These are phyloP conservation scores for Ceratobasidium sp. DNA, from an alignment of 1,284 basidiomycete species.

Conservation along the genomic window DNA sequence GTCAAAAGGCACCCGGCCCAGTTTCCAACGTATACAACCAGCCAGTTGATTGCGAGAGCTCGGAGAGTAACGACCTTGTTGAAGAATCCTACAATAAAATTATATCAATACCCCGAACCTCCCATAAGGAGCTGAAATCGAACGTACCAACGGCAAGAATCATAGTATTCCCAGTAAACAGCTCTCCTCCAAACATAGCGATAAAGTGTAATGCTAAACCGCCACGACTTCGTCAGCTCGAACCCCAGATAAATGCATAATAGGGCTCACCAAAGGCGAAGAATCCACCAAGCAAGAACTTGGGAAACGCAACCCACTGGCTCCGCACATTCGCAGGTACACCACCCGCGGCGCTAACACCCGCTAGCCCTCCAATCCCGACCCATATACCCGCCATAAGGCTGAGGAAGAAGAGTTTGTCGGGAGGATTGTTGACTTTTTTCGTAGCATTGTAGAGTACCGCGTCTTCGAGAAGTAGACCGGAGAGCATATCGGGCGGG, in stretches of 20 bases:
- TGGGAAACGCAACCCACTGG: conserved; percentile 13
- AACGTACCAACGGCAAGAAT: conserved; percentile 47
- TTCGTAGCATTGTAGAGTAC: conserved; percentile 45
- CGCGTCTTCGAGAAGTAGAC: conserved; percentile 48
- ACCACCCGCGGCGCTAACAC: conserved; percentile 44
- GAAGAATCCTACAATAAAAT: not conserved
- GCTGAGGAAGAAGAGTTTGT: conserved; percentile 41
- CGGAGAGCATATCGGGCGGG: conserved; percentile 47
- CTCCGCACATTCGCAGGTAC: conserved; percentile 46
- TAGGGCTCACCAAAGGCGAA: not conserved
- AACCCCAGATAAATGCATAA: conserved; percentile 38
- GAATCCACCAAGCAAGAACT: not conserved
- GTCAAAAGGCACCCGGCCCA: conserved; percentile 48
- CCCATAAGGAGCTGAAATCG: conserved; percentile 7
- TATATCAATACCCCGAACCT: not conserved
- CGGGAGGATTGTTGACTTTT: conserved; percentile 35
- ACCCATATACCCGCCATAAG: conserved; percentile 44
- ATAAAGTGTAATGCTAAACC: conserved; percentile 48
- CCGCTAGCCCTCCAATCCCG: conserved; percentile 43
- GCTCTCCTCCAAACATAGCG: conserved; percentile 48
- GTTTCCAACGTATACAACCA: conserved; percentile 48
- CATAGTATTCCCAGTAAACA: conserved; percentile 50
- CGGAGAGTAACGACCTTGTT: no score
- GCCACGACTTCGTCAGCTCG: conserved; percentile 45
- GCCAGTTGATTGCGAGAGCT: conserved; percentile 42